phyloP scores from a whole-genome alignment of 148 eudicot genomes.

The Vaccinium darrowii region DNA sequence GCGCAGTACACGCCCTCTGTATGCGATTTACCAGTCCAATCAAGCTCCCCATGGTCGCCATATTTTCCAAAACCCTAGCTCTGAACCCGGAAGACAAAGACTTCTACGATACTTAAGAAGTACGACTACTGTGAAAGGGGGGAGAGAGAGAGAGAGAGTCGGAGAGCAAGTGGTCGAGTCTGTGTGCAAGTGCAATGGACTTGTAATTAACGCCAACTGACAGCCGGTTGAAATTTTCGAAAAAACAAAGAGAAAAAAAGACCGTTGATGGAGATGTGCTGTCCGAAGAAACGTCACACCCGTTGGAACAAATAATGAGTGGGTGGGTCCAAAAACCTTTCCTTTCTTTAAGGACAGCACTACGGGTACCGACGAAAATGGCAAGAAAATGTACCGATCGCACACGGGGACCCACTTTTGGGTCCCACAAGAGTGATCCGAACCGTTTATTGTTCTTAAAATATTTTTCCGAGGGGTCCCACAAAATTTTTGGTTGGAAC shows the following conservation, averaged over 20 bases:
- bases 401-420: too few species aligned
- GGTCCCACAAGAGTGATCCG: too few species aligned
- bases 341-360: too few species aligned
- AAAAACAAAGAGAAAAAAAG: too few species aligned
- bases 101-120: neutral
- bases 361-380: too few species aligned
- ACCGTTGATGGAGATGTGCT: neutral
- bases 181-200: neutral
- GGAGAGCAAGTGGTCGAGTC: neutral
- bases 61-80: constrained; percentile 15
- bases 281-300: neutral
- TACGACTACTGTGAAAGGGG: neutral
- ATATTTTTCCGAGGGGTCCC: too few species aligned
- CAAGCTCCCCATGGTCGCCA: constrained; percentile 67
- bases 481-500: too few species aligned
- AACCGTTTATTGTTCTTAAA: too few species aligned
- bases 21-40: constrained; percentile 65
- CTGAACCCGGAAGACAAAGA: neutral
- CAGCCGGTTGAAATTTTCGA: neutral
- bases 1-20: constrained; percentile 59
- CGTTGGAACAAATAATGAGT: too few species aligned
- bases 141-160: neutral
- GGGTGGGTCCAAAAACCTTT: too few species aligned
- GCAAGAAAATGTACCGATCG: too few species aligned
- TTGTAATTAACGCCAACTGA: neutral